phyloP scores from a whole-genome alignment of 2,329 filamentous ascomycete species.

The Apiospora pterosperma region DNA sequence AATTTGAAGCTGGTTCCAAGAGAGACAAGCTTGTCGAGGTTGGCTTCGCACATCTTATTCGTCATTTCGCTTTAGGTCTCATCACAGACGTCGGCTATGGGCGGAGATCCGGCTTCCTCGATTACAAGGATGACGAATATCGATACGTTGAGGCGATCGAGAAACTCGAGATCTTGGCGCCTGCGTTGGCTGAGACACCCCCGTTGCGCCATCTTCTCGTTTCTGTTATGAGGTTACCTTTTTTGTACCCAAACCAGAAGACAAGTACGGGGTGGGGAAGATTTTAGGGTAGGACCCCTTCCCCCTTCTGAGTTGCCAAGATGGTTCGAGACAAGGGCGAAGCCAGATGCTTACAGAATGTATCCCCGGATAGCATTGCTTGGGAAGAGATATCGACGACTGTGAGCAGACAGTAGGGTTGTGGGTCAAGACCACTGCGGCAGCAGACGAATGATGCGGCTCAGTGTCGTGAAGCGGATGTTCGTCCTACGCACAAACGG shows the following conservation, averaged over 20 bases:
- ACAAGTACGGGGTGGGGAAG: background rate
- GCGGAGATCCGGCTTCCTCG: conserved; percentile 6
- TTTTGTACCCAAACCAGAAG: background rate
- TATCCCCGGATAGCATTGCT: background rate
- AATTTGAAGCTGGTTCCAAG: conserved; percentile 13
- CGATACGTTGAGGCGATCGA: background rate
- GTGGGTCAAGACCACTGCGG: conserved; percentile 17
- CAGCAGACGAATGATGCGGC: background rate
- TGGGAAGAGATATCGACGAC: conserved; percentile 14
- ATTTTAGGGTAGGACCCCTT: background rate
- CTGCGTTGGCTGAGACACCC: background rate
- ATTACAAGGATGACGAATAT: conserved; percentile 7
- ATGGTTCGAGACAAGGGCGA: background rate
- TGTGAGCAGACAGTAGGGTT: conserved; percentile 16
- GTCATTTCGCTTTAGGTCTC: conserved; percentile 7
- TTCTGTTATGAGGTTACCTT: background rate
- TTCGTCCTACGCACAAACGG: too few relatives aligned
- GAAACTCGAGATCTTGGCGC: background rate
- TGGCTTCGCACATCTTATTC: conserved; percentile 7
- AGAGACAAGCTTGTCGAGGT: background rate
- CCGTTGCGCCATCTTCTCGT: background rate
- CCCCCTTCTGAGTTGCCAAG: background rate
- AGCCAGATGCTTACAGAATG: background rate
- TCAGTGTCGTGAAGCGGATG: too few relatives aligned
- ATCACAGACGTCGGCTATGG: conserved; percentile 5